Percentiles rank a stretch among this genome's conserved stretches.
These are phyloP conservation scores for Neurospora sp. DNA, from an alignment of 495 filamentous ascomycete genomes.

Conservation along the genomic window DNA sequence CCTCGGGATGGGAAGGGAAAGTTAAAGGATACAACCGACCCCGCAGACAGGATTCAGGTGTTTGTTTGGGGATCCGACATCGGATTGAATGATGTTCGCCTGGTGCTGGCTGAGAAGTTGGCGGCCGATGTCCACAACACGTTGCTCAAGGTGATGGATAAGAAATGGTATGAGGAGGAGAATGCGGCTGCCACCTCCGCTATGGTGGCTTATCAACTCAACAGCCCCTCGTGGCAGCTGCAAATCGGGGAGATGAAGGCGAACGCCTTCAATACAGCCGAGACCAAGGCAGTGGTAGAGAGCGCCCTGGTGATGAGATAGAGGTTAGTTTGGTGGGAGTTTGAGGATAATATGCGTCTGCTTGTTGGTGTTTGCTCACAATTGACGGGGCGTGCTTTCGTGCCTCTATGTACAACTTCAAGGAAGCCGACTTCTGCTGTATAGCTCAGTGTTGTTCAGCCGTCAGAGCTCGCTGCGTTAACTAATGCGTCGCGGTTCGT, in stretches of 20 bases:
- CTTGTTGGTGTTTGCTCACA: neutral
- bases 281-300: no score
- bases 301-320: neutral
- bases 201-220: slow-evolving; percentile 21
- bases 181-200: slow-evolving; percentile 18
- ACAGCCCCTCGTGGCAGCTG: neutral
- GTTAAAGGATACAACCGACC: no score
- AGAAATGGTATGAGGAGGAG: neutral
- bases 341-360: neutral
- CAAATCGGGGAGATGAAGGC: neutral
- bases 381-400: no score
- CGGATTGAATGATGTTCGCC: neutral
- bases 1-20: neutral
- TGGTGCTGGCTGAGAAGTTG: neutral
- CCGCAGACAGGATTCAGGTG: neutral
- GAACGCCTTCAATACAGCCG: neutral
- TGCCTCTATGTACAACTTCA: no score
- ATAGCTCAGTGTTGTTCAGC: no score
- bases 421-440: no score
- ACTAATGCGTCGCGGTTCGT: no score
- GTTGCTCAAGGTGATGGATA: neutral
- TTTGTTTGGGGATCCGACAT: neutral
- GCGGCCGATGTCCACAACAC: neutral
- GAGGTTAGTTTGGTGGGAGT: neutral
- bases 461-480: no score